Percentiles rank a stretch among this genome's conserved stretches.
Evolutionary conservation across 176 grass and related monocot genomes (phyloP).

Genomic region (Cocos nucifera): DNA sequence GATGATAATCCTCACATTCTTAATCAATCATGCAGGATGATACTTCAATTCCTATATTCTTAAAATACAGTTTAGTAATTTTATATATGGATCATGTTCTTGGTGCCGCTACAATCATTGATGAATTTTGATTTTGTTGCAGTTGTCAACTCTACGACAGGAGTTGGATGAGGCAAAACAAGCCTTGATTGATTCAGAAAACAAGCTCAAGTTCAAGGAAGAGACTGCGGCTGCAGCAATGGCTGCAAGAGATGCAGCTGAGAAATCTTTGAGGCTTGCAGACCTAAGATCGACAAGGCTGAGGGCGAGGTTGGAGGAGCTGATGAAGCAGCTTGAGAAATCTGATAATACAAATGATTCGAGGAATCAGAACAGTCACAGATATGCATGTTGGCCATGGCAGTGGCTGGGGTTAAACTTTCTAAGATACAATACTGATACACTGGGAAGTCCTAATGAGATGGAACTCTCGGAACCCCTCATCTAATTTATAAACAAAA

Average conservation of each 20-base stretch:
- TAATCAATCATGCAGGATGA: too few relatives aligned
- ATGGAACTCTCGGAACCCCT: conserved; percentile 91
- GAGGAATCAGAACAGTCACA: conserved; percentile 27
- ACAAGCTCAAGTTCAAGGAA: conserved; percentile 96
- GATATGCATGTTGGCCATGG: conserved; percentile 96
- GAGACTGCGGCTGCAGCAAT: conserved; percentile 75
- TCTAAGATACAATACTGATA: conserved; percentile 38
- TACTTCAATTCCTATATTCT: too few relatives aligned
- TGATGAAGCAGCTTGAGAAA: conserved; percentile 71
- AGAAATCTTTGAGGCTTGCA: conserved; percentile 70
- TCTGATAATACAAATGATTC: conserved; percentile 31
- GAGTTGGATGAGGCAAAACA: conserved; percentile 77
- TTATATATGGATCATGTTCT: too few relatives aligned
- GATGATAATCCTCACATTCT: too few relatives aligned
- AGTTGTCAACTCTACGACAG: conserved; percentile 58
- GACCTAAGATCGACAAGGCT: conserved; percentile 65
- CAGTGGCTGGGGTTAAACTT: conserved; percentile 87
- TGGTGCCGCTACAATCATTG: too few relatives aligned
- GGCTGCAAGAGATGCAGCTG: conserved; percentile 64
- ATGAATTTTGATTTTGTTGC: conserved; percentile 1
- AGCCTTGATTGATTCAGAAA: conserved; percentile 56
- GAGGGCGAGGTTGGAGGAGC: conserved; percentile 70
- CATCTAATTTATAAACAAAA: conserved; percentile 22
- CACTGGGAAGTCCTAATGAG: conserved; percentile 50
- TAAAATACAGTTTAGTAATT: too few relatives aligned